phyloP scores from a whole-genome alignment of 1,139 yeast species.

The Hansenula sp. region DNA sequence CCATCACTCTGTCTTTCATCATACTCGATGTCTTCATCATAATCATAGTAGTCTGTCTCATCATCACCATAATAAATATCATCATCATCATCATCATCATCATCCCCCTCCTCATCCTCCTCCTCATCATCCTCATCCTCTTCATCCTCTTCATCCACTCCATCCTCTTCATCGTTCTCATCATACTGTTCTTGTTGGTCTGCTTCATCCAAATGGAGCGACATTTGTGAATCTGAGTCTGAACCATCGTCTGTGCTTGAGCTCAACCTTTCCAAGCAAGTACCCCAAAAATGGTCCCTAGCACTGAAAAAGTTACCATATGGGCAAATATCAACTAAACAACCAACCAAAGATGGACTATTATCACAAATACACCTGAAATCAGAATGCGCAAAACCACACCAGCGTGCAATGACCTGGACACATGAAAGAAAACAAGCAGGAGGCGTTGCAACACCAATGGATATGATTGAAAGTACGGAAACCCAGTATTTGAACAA shows the following conservation, averaged over 20 bases:
- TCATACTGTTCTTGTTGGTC: not conserved
- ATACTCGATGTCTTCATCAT: not conserved
- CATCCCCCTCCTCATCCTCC: conserved; percentile 5
- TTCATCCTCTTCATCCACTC: conserved; percentile 5
- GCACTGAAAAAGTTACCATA: conserved; percentile 44
- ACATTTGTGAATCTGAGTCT: not conserved
- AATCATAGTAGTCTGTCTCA: conserved; percentile 1
- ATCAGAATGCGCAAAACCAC: conserved; percentile 33
- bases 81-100: not conserved
- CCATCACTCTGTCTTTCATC: not conserved
- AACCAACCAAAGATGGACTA: conserved; percentile 37
- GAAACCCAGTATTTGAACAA: not conserved
- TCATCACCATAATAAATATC: conserved; percentile 4
- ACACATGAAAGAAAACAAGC: conserved; percentile 49
- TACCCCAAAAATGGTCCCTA: conserved; percentile 52
- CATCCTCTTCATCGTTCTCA: not conserved
- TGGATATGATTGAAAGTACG: not conserved
- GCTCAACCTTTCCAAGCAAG: conserved; percentile 42
- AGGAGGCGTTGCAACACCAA: conserved; percentile 43
- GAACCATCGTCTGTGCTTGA: conserved; percentile 7
- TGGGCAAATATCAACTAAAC: conserved; percentile 47
- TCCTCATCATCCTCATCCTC: not conserved
- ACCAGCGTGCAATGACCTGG: conserved; percentile 33
- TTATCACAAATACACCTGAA: conserved; percentile 38
- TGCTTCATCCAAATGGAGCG: not conserved